phyloP scores from a whole-genome alignment of 169 alveolate species.

The Cryptosporidium muris region DNA sequence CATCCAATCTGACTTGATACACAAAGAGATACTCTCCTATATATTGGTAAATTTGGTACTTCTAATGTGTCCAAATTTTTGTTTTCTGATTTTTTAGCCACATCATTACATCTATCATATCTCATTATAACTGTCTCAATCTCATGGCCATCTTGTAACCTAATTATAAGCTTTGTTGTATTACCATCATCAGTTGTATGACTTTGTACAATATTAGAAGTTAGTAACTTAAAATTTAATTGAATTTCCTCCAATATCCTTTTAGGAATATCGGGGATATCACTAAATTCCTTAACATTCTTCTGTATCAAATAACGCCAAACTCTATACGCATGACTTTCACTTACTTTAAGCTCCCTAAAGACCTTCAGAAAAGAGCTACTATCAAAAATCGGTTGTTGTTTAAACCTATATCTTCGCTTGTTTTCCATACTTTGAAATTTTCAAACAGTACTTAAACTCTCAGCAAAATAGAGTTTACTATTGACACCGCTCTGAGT shows the following conservation, averaged over 20 bases:
- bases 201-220: slow-evolving; percentile 1
- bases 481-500: no score
- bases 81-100: background rate
- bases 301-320: slow-evolving; percentile 46
- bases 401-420: slow-evolving; percentile 23
- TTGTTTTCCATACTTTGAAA: slow-evolving; percentile 8
- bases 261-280: slow-evolving; percentile 34
- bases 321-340: slow-evolving; percentile 38
- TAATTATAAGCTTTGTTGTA: slow-evolving; percentile 57
- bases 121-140: slow-evolving; percentile 69
- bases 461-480: background rate
- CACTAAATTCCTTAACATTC: slow-evolving; percentile 3
- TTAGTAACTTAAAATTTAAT: slow-evolving; percentile 26
- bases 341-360: slow-evolving; percentile 20
- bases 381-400: slow-evolving; percentile 38
- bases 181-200: slow-evolving; percentile 53
- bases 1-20: slow-evolving; percentile 77
- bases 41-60: background rate
- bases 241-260: slow-evolving; percentile 5
- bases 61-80: background rate
- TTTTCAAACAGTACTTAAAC: background rate
- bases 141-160: slow-evolving; percentile 60
- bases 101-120: slow-evolving; percentile 1
- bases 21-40: slow-evolving; percentile 64
- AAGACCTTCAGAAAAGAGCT: slow-evolving; percentile 14